Evolutionary conservation across 1,139 yeast genomes (phyloP).

Genomic region (Pneumocystis sp.): DNA sequence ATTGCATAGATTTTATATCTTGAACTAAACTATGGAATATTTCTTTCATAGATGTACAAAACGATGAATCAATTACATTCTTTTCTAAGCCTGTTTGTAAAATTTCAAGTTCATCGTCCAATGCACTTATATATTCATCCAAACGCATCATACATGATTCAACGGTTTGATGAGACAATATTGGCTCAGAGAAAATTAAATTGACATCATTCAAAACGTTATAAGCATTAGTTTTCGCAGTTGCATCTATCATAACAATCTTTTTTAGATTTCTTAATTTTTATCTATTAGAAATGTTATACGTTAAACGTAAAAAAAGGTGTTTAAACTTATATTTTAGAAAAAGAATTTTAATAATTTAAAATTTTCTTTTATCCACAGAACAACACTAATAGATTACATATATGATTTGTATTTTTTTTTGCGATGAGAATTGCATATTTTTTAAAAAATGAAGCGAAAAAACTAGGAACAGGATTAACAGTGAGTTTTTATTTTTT

Average conservation of each 20-base stretch:
- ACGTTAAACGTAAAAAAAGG: neutral
- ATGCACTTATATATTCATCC: neutral
- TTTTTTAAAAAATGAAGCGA: neutral
- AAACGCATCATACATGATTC: neutral
- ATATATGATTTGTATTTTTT: neutral
- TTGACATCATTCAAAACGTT: neutral
- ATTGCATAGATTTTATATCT: constrained; percentile 33
- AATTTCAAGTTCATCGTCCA: constrained; percentile 1
- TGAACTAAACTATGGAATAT: constrained; percentile 29
- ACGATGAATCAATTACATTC: constrained; percentile 10
- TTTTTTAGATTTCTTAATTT: neutral
- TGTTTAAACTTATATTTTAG: too few relatives aligned
- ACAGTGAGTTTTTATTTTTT: neutral
- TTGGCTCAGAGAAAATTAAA: neutral
- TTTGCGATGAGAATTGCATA: neutral
- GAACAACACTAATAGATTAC: neutral
- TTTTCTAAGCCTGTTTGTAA: constrained; percentile 3
- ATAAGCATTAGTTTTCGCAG: neutral
- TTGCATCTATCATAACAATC: neutral
- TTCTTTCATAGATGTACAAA: constrained; percentile 16
- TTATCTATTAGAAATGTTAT: too few relatives aligned
- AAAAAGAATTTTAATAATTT: neutral
- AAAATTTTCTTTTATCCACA: too few relatives aligned
- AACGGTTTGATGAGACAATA: neutral
- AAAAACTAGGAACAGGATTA: neutral